These are phyloP conservation scores for Coemansia sp. DNA, from an alignment of 192 early-diverging fungal genomes.

Conservation along the genomic window DNA sequence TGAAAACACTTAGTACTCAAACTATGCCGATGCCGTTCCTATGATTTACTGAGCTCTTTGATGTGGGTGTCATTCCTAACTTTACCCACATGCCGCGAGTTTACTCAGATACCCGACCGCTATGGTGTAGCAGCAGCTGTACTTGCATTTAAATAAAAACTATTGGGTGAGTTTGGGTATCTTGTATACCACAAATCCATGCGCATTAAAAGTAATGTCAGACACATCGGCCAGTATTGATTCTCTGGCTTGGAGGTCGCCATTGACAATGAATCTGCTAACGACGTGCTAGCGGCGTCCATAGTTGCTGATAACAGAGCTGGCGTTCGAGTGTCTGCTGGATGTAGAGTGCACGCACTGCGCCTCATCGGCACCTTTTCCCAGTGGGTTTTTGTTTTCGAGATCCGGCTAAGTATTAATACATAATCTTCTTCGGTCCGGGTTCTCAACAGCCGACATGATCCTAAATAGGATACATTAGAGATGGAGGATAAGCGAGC, in stretches of 20 bases:
- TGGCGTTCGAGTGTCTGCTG: constrained; percentile 39
- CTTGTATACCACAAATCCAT: constrained; percentile 55
- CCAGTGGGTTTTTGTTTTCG: too few relatives aligned
- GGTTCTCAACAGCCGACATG: neutral
- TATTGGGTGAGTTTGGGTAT: constrained; percentile 35
- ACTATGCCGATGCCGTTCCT: too few relatives aligned
- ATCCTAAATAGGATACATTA: neutral
- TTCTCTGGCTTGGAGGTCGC: constrained; percentile 17
- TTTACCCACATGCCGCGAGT: constrained; percentile 32
- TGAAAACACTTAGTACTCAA: too few relatives aligned
- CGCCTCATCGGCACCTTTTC: constrained; percentile 20
- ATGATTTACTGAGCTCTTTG: constrained; percentile 10
- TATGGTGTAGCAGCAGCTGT: constrained; percentile 50
- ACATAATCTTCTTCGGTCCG: too few relatives aligned
- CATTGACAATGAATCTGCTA: constrained; percentile 39
- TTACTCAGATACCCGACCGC: constrained; percentile 56
- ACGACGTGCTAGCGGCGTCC: constrained; percentile 30
- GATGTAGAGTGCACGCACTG: constrained; percentile 38
- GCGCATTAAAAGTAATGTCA: constrained; percentile 47
- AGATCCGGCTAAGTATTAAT: too few relatives aligned
- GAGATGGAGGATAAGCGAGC: neutral
- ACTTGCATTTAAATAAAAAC: constrained; percentile 9
- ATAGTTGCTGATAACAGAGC: constrained; percentile 30
- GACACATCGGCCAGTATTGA: constrained; percentile 30
- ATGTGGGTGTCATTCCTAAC: constrained; percentile 47